Base-by-base conservation (phyloP, 2,329 filamentous ascomycete genomes). In the Curvularia sp. region DNA sequence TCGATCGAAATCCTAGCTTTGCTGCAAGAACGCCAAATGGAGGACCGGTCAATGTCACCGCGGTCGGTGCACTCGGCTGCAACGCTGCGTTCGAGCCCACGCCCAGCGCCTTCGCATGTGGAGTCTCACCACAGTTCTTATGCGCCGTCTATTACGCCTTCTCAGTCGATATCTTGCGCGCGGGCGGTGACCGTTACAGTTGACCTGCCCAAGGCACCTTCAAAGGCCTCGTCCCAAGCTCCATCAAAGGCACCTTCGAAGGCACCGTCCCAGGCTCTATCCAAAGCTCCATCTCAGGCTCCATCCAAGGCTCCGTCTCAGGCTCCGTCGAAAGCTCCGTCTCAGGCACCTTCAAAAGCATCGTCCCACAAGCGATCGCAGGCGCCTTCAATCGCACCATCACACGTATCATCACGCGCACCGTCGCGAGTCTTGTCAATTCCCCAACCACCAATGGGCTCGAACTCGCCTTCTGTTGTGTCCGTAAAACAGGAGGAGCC, bases 1-100 rank as follows among this genome's bases (percentile, higher is more conserved):
- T 58, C 68, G 8, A 72, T 76, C 15, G 71, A 75, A 47, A 65
- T 71, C 24, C 53, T 77, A 22, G 61, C 59, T 18, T 66, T 67
- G 5, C 67, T 73, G 30, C 63, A 69, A 47, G 63, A 69, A 38
- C 69, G 74, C 3, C 69, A 69, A 50, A 57, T 68, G 15, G 64
- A 64, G 13, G 56, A 55, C 18, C 49, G 65, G 18, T 62, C 64
- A 26, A 58, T 57, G 15, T 62, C 53, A 42, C 57, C 63, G 30
- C 65, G 61, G 22, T 66, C 69, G 18, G 59, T 53, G 24, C 62
- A 61, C 28, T 64, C 67, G 20, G 58, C 62, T 13, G 49, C 52
- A 10, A 53, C 52, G 4, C 49, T 52, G 5, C 63, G 55, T 9
- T 55, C 57, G 13, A 59, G 50, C 41, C 48, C 53, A 10, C 42